Conservation (phyloP, 1,284 basidiomycete species). For the Leccinum fuscescens region DNA sequence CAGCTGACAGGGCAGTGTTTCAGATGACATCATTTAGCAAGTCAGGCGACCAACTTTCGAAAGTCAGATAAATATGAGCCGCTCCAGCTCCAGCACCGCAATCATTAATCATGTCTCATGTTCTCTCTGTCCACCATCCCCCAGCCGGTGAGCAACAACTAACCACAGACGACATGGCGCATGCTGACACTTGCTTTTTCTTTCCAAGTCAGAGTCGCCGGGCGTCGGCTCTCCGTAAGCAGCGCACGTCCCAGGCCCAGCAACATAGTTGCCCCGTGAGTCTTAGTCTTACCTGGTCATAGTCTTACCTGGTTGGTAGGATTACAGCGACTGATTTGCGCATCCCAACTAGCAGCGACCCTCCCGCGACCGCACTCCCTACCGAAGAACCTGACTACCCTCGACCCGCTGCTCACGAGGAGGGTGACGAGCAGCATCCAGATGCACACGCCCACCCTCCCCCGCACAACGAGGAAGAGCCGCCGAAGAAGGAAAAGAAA, state of each 20-base stretch:
- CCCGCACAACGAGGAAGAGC: conserved; percentile 51
- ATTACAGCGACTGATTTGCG: not conserved
- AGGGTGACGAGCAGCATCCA: conserved; percentile 35
- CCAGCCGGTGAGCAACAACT: conserved; percentile 24
- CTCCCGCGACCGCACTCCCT: conserved; percentile 24
- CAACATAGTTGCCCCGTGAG: conserved; percentile 35
- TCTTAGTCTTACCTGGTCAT: conserved; percentile 20
- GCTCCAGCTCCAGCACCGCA: not conserved
- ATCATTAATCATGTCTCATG: conserved; percentile 24
- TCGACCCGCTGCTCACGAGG: conserved; percentile 49
- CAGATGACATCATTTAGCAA: not conserved
- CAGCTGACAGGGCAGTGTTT: not conserved
- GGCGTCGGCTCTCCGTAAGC: conserved; percentile 55
- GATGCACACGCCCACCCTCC: conserved; percentile 23
- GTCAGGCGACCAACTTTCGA: not conserved
- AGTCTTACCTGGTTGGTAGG: not conserved
- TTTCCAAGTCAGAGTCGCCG: conserved; percentile 59
- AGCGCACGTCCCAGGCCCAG: conserved; percentile 42
- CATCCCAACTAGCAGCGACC: not conserved
- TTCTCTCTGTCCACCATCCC: conserved; percentile 20
- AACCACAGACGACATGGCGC: too few relatives aligned
- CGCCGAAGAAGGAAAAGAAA: conserved; percentile 52
- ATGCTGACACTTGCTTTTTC: not conserved
- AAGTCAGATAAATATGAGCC: not conserved
- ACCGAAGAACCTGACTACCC: conserved; percentile 55